A percentile compares a stretch with the other conserved stretches of the same genome.
Evolutionary conservation across 345 rosid species (phyloP).

Genomic region (Turnera subulata): DNA sequence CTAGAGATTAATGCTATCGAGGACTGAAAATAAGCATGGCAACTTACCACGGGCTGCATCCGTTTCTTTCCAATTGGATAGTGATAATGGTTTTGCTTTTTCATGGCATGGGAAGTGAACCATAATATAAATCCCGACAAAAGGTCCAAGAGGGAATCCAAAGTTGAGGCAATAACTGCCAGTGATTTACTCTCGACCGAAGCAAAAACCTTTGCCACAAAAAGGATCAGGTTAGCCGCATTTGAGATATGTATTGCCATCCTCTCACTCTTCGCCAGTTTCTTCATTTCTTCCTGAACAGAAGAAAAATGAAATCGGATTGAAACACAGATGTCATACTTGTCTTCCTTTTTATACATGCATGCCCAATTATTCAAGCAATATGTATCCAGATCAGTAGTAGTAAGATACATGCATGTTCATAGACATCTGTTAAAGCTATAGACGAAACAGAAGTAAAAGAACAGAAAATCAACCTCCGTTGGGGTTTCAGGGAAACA

Average conservation of each 20-base stretch:
- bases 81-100: constrained; percentile 51
- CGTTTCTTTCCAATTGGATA: constrained; percentile 84
- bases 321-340: too few species aligned
- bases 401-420: too few species aligned
- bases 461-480: constrained; percentile 36
- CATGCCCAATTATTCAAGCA: too few species aligned
- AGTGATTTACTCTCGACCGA: constrained; percentile 64
- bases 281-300: constrained; percentile 65
- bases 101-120: constrained; percentile 84
- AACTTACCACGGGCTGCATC: constrained; percentile 82
- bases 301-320: constrained; percentile 1
- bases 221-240: constrained; percentile 55
- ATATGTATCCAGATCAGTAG: too few species aligned
- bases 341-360: too few species aligned
- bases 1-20: too few species aligned
- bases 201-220: constrained; percentile 70
- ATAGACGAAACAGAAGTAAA: background rate
- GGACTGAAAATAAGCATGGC: too few species aligned
- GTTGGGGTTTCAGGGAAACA: constrained; percentile 46
- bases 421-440: too few species aligned
- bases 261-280: constrained; percentile 60
- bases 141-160: constrained; percentile 82
- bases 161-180: constrained; percentile 81
- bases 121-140: constrained; percentile 78
- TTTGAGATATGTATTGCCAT: constrained; percentile 61